Evolutionary conservation across 179 eudicot genomes (phyloP).

Genomic region (Patellifolia procumbens): DNA sequence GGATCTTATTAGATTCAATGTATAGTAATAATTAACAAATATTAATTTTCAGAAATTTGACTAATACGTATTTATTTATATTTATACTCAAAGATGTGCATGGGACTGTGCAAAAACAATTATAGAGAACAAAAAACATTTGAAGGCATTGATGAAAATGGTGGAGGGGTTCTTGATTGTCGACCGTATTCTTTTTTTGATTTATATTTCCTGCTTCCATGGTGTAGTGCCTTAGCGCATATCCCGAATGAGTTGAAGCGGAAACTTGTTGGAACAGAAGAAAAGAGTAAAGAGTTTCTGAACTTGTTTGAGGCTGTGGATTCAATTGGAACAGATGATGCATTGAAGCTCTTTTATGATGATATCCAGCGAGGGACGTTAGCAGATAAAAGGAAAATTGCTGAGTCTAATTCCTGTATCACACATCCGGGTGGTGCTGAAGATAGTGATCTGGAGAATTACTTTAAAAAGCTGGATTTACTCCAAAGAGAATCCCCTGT

Average conservation of each 20-base stretch:
- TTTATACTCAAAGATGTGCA: no score
- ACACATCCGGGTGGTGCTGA: slow-evolving; percentile 26
- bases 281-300: slow-evolving; percentile 44
- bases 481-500: slow-evolving; percentile 41
- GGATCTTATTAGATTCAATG: no score
- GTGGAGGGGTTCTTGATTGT: background rate
- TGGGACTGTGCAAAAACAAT: no score
- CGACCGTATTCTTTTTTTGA: background rate
- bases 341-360: slow-evolving; percentile 59
- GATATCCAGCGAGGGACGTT: slow-evolving; percentile 31
- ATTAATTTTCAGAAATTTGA: no score
- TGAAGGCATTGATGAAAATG: background rate
- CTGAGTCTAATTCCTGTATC: slow-evolving; percentile 18
- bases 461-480: slow-evolving; percentile 40
- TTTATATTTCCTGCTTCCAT: slow-evolving; percentile 14
- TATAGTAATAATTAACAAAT: no score
- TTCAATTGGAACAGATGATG: slow-evolving; percentile 54
- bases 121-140: background rate
- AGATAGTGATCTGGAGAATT: slow-evolving; percentile 36
- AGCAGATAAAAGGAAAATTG: slow-evolving; percentile 19
- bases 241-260: slow-evolving; percentile 55
- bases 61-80: no score
- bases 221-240: slow-evolving; percentile 55
- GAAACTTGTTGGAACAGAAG: slow-evolving; percentile 54
- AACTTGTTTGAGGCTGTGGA: slow-evolving; percentile 48